These are phyloP conservation scores for Pyrus pyrifolia DNA, from an alignment of 306 rosid genomes.

Conservation along the genomic window DNA sequence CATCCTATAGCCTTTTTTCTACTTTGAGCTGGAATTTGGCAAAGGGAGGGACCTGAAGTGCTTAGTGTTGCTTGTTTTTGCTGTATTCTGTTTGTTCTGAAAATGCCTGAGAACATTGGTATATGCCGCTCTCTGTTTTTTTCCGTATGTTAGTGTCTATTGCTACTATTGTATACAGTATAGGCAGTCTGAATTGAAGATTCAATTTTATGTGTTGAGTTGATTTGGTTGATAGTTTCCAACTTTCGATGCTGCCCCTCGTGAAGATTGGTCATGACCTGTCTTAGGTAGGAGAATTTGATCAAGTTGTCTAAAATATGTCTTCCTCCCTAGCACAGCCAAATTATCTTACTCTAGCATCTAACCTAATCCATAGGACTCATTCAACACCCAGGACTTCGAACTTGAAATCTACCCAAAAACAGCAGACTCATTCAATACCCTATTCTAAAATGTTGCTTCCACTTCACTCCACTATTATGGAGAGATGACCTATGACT, in stretches of 20 bases:
- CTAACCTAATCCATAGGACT: neutral
- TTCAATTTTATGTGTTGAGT: neutral
- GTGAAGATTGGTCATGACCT: neutral
- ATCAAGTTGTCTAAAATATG: neutral
- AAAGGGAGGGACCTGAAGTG: neutral
- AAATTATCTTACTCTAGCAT: neutral
- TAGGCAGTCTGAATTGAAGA: neutral
- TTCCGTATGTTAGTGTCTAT: neutral
- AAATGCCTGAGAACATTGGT: neutral
- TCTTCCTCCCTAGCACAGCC: neutral
- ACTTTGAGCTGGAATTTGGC: too few species aligned
- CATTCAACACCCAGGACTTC: neutral
- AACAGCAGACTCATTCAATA: neutral
- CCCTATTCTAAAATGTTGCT: neutral
- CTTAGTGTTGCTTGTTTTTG: neutral
- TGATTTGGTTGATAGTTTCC: neutral
- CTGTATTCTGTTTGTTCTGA: neutral
- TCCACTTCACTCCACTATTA: neutral
- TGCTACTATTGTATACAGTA: neutral
- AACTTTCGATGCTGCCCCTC: neutral
- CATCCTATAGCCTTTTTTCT: too few species aligned
- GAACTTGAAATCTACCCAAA: neutral
- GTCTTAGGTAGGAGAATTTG: neutral
- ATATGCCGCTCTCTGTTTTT: neutral
- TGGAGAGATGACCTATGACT: neutral